These are phyloP conservation scores for Acorus calamus DNA, from an alignment of 106 monocot species.

Conservation along the genomic window DNA sequence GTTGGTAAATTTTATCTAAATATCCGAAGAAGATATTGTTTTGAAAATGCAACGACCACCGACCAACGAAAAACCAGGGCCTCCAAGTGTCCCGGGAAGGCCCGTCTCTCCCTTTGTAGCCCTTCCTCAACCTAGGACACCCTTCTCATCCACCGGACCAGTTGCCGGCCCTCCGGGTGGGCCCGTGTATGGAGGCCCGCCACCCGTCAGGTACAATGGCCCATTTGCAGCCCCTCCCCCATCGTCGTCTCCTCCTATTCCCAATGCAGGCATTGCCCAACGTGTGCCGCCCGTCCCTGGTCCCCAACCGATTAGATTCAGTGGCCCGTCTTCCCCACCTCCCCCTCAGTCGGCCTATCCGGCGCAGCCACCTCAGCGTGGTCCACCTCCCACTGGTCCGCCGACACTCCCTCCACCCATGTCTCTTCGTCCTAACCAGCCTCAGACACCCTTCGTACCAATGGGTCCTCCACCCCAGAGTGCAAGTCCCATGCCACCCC, in stretches of 20 bases:
- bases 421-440: conserved; percentile 21
- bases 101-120: conserved; percentile 31
- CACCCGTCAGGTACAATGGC: conserved; percentile 36
- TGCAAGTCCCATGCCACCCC: conserved; percentile 14
- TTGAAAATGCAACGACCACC: no score
- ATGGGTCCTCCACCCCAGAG: conserved; percentile 30
- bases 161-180: conserved; percentile 16
- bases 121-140: conserved; percentile 25
- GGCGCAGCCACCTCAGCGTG: conserved; percentile 19
- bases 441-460: conserved; percentile 20
- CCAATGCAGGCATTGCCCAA: conserved; percentile 18
- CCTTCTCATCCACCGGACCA: conserved; percentile 25
- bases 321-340: no score
- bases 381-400: conserved; percentile 15
- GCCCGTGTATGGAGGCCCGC: conserved; percentile 10
- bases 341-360: no score
- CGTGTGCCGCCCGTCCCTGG: conserved; percentile 26
- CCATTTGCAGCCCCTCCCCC: conserved; percentile 26
- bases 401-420: conserved; percentile 14
- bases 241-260: conserved; percentile 16
- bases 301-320: conserved; percentile 10
- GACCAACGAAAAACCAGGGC: conserved; percentile 18
- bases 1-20: no score
- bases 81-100: conserved; percentile 23
- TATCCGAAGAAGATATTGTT: no score